These are phyloP conservation scores for Mycena leptocephala DNA, from an alignment of 768 basidiomycete genomes.

Conservation along the genomic window DNA sequence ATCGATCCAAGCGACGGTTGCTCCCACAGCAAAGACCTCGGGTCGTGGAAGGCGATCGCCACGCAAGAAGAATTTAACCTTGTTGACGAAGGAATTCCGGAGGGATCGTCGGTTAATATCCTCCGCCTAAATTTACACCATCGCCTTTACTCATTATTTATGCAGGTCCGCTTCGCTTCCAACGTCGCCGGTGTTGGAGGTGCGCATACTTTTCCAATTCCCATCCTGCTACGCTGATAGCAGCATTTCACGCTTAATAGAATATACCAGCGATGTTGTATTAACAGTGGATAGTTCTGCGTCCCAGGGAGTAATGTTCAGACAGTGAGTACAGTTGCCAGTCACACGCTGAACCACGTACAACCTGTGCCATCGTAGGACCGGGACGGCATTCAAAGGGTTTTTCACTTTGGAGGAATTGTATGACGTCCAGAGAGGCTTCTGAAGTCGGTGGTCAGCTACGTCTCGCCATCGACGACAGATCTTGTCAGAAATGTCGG, in stretches of 20 bases:
- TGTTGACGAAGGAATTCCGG: constrained; percentile 16
- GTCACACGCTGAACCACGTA: not conserved
- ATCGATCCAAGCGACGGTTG: constrained; percentile 8
- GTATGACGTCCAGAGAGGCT: too few species aligned
- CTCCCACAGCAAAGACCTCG: constrained; percentile 8
- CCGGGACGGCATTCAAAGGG: constrained; percentile 23
- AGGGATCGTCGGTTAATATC: constrained; percentile 6
- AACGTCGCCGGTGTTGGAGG: constrained; percentile 18
- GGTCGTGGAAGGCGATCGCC: constrained; percentile 18
- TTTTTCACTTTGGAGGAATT: constrained; percentile 18
- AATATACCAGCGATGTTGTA: constrained; percentile 8
- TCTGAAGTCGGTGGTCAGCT: too few species aligned
- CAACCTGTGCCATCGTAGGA: not conserved
- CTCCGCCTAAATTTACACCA: not conserved
- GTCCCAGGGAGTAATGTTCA: constrained; percentile 12
- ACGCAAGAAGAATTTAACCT: constrained; percentile 26
- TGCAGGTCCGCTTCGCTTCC: constrained; percentile 22
- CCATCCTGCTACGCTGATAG: not conserved
- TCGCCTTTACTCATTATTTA: not conserved
- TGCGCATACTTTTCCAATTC: not conserved
- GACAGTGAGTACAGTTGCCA: constrained; percentile 7
- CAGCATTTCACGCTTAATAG: not conserved
- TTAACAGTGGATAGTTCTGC: constrained; percentile 10
- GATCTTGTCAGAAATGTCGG: too few species aligned
- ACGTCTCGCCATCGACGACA: too few species aligned